Conservation (phyloP, 176 grass and related monocot genomes). For the Lolium perenne region DNA sequence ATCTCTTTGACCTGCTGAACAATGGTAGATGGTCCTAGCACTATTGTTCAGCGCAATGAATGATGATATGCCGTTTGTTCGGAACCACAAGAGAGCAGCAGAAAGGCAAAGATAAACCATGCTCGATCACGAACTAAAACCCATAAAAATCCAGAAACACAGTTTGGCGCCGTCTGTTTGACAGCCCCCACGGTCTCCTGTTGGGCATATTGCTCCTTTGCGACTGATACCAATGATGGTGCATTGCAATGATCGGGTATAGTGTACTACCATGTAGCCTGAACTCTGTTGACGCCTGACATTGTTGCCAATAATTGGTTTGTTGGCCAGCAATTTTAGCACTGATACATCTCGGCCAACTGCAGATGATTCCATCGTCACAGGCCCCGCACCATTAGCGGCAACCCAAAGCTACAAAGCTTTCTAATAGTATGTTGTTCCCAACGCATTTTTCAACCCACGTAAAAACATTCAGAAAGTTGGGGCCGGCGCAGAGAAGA, state of each 20-base stretch:
- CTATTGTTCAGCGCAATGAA: background rate
- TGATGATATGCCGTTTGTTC: background rate
- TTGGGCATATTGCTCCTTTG: background rate
- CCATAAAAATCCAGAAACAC: background rate
- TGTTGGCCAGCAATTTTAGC: background rate
- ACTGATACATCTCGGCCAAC: background rate
- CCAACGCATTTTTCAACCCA: background rate
- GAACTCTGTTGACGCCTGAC: background rate
- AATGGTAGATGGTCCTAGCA: background rate
- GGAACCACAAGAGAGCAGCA: background rate
- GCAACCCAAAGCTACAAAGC: background rate
- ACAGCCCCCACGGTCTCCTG: background rate
- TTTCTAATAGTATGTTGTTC: background rate
- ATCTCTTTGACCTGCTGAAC: background rate
- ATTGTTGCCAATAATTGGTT: constrained; percentile 25
- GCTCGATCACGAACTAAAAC: no score
- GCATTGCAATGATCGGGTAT: constrained; percentile 4
- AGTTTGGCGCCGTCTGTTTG: background rate
- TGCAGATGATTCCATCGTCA: background rate
- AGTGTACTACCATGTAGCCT: background rate
- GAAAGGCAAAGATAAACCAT: background rate
- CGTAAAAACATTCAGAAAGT: background rate
- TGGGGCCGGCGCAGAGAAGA: background rate
- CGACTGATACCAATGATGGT: background rate
- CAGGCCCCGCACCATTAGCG: background rate